Percentiles rank a stretch among this genome's conserved stretches.
Conservation (phyloP, 139 green algal genomes). For the Coelastrella sp. region DNA sequence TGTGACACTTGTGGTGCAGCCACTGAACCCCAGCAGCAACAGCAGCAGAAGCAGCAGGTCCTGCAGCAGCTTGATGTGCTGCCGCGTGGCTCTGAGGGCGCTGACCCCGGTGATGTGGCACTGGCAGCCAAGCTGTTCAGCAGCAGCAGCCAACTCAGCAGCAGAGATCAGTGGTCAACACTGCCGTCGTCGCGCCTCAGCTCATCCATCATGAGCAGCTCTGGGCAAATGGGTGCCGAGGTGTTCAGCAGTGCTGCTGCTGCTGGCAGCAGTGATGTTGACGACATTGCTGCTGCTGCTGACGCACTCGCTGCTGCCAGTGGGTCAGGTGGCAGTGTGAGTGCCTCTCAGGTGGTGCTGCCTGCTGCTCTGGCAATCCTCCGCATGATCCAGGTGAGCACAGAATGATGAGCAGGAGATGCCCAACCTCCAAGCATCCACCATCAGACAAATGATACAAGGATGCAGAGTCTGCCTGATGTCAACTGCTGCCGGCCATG, state of each 20-base stretch:
- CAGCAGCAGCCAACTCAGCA: neutral
- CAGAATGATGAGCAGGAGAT: neutral
- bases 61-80: neutral
- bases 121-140: neutral
- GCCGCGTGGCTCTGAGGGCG: neutral
- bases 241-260: slow-evolving; percentile 3
- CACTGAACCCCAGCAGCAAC: slow-evolving; percentile 25
- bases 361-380: slow-evolving; percentile 30
- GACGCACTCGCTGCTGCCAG: slow-evolving; percentile 21
- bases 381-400: slow-evolving; percentile 35
- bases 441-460: too few relatives aligned
- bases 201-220: neutral
- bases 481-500: too few relatives aligned
- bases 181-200: neutral
- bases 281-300: slow-evolving; percentile 30
- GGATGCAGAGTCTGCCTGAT: too few relatives aligned
- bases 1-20: neutral
- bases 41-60: slow-evolving; percentile 12
- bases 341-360: slow-evolving; percentile 22
- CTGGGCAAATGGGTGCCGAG: neutral
- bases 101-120: neutral
- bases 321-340: neutral
- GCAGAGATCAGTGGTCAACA: neutral
- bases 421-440: too few relatives aligned
- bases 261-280: slow-evolving; percentile 1